Base-by-base conservation (phyloP, 1,284 basidiomycete species). In the Ustilago loliicola region DNA sequence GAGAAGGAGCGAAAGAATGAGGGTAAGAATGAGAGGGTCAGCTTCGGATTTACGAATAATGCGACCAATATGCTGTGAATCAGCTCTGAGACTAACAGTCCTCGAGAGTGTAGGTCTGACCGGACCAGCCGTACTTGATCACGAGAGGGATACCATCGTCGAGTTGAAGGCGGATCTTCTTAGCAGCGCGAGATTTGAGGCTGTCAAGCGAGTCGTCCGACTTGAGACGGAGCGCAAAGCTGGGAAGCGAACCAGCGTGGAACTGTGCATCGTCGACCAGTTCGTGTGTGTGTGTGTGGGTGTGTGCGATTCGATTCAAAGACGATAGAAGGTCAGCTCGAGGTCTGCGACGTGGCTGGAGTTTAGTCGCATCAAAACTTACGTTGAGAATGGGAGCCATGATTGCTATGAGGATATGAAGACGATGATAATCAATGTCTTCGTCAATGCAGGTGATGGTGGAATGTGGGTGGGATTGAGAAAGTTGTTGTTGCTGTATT, bases 311-410 rank as follows among this genome's bases (percentile, higher is more conserved):
- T 3, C 17, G 17, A n/a, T 30, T 8, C 30, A 1, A 58, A 34
- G 21, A 25, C 11, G 25, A 17, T 50, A 4, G 25, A 47, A 19
- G 5, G 52, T 66, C 50, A 71, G 62, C 23, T 42, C 30, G 54
- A 34, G 53, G 54, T 42, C 23, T 36, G 4, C 25, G 2, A 25
- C 4, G 8, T 4, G 3, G 23, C 17, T 27, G 25, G 25, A 15
- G 48, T 19, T n/a, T 21, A 6, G 11, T 27, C 11, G n/a, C 11
- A 7, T 58, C 29, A 10, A n/a, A 8, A 80, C 80, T 63, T 59
- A 84, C 81, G 68, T 84, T 84, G 72, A 84, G 74, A 61, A 83
- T 84, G 7, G 81, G 80, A 61, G 80, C 81, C 79, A 79, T 83
- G 71, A 34, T 80, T 62, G 15, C 17, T 57, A 30, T 27, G 48